A percentile compares a stretch with the other conserved stretches of the same genome.
These are phyloP conservation scores for Debaryomyces subglobosus DNA, from an alignment of 1,139 yeast species.

Conservation along the genomic window DNA sequence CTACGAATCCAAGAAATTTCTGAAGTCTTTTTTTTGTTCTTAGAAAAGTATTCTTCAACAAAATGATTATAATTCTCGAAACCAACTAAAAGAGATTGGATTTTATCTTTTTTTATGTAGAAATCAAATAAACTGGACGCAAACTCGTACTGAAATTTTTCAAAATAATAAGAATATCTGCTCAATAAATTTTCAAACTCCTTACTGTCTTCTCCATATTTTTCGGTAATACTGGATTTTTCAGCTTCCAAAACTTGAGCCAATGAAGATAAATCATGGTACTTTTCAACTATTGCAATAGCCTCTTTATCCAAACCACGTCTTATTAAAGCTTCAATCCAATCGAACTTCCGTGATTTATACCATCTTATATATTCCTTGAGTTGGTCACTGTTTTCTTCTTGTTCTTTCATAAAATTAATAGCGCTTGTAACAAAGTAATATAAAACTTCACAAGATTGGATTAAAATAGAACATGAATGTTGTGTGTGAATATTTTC, in stretches of 20 bases:
- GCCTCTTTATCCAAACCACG: slow-evolving; percentile 56
- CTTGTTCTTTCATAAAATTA: slow-evolving; percentile 32
- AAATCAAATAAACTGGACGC: slow-evolving; percentile 66
- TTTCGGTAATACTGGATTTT: slow-evolving; percentile 35
- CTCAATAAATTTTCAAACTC: slow-evolving; percentile 20
- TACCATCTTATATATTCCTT: slow-evolving; percentile 42
- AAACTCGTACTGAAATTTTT: slow-evolving; percentile 67
- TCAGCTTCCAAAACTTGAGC: slow-evolving; percentile 65
- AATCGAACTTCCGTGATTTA: slow-evolving; percentile 31
- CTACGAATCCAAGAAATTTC: slow-evolving; percentile 77
- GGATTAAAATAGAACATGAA: slow-evolving; percentile 23
- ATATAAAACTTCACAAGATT: slow-evolving; percentile 37
- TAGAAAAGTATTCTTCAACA: slow-evolving; percentile 55
- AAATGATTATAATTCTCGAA: slow-evolving; percentile 57
- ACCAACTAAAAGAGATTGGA: slow-evolving; percentile 56
- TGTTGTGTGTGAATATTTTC: slow-evolving; percentile 18
- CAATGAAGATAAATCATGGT: slow-evolving; percentile 65
- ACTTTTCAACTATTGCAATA: slow-evolving; percentile 64
- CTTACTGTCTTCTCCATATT: slow-evolving; percentile 20
- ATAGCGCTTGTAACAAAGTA: slow-evolving; percentile 43
- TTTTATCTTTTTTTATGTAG: slow-evolving; percentile 56
- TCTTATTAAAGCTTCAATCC: slow-evolving; percentile 59
- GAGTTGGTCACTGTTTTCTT: slow-evolving; percentile 25
- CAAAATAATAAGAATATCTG: slow-evolving; percentile 57
- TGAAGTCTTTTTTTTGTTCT: slow-evolving; percentile 50